Conservation (phyloP, 768 basidiomycete species). For the Rhizopogon salebrosus region DNA sequence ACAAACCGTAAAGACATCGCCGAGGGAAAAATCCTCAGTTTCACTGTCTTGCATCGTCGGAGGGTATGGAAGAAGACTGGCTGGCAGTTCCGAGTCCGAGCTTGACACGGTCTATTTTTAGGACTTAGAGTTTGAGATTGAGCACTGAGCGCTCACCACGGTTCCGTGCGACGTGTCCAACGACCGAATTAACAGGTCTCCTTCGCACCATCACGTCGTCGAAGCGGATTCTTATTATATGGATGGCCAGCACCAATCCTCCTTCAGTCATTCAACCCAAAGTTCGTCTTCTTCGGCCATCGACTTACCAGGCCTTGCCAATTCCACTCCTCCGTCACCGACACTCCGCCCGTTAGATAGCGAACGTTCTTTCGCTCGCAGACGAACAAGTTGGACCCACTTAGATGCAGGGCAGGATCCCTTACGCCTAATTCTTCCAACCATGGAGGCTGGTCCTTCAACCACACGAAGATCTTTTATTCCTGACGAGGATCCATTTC, state of each 20-base stretch:
- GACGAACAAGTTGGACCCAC: constrained; percentile 56
- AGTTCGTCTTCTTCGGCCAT: constrained; percentile 53
- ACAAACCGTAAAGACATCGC: constrained; percentile 48
- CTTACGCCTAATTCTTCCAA: constrained; percentile 32
- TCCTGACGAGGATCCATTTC: constrained; percentile 45
- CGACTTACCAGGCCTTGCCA: constrained; percentile 44
- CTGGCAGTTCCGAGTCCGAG: neutral
- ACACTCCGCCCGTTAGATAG: constrained; percentile 33
- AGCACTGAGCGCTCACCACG: neutral
- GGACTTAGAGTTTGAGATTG: neutral
- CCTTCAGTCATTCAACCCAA: constrained; percentile 9
- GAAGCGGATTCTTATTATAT: neutral
- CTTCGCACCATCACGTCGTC: no score
- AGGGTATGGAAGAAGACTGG: neutral
- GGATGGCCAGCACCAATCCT: neutral
- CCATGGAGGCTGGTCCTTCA: constrained; percentile 18
- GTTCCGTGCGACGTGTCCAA: neutral
- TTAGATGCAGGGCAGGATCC: constrained; percentile 44
- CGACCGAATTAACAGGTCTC: no score
- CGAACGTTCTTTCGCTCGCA: constrained; percentile 34
- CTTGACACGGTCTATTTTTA: no score
- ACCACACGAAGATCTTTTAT: constrained; percentile 16
- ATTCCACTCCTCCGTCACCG: constrained; percentile 48
- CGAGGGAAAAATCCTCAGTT: constrained; percentile 34
- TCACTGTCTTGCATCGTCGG: constrained; percentile 18